Conservation (phyloP, 225 moss, liverwort and hornwort species). For the Anthoceros angustus region DNA sequence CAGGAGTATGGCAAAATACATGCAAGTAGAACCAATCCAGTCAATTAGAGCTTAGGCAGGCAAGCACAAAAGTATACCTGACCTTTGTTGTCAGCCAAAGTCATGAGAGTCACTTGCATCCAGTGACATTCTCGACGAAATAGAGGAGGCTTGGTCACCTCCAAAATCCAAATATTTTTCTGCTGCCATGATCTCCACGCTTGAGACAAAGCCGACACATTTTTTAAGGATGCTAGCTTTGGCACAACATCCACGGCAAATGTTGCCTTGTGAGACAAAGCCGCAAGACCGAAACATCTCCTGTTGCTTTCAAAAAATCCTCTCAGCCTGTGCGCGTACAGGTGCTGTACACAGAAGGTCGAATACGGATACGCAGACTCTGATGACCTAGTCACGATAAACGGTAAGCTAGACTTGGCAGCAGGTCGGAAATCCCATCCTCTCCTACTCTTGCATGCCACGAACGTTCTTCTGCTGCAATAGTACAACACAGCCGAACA, state of each 20-base stretch:
- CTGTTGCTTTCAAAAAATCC: background rate
- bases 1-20: too few species aligned
- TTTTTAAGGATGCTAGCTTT: constrained; percentile 12
- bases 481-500: constrained; percentile 19
- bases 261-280: constrained; percentile 9
- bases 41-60: constrained; percentile 2
- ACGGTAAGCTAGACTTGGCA: background rate
- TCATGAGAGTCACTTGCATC: constrained; percentile 39
- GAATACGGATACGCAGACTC: background rate
- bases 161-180: constrained; percentile 23
- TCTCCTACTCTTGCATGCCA: constrained; percentile 18
- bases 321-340: background rate
- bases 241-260: background rate
- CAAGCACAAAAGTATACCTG: constrained; percentile 29
- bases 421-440: background rate
- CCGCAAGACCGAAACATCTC: background rate
- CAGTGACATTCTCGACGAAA: constrained; percentile 21
- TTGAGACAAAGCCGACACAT: constrained; percentile 18
- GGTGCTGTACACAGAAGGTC: background rate
- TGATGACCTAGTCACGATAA: background rate
- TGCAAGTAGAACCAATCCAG: too few species aligned
- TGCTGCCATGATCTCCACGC: constrained; percentile 32
- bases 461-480: constrained; percentile 18
- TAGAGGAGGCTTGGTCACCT: constrained; percentile 14
- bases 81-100: constrained; percentile 48